Evolutionary conservation across 2,329 filamentous ascomycete species (phyloP).

Genomic region (Cryphonectria naterciae): DNA sequence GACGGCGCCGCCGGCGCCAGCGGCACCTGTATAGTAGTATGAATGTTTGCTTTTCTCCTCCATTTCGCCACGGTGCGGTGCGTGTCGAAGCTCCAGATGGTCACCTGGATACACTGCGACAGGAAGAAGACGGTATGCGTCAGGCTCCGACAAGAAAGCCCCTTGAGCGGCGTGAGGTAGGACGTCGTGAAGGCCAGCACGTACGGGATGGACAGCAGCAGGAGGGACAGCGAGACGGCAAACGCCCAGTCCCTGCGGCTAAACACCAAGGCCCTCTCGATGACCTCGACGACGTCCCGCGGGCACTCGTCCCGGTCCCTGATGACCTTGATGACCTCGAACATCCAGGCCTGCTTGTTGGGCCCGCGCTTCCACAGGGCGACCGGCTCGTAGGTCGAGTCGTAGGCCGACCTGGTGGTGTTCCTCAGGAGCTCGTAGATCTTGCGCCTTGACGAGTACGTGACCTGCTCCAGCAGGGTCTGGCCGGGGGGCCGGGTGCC

Average conservation of each 20-base stretch:
- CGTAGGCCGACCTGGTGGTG: slow-evolving; percentile 7
- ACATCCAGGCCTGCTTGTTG: slow-evolving; percentile 12
- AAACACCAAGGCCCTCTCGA: slow-evolving; percentile 1
- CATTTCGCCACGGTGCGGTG: neutral
- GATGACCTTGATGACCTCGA: slow-evolving; percentile 1
- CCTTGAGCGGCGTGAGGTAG: slow-evolving; percentile 4
- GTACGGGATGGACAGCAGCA: slow-evolving; percentile 6
- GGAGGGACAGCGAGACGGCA: neutral
- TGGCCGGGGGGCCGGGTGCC: neutral
- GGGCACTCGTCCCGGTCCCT: neutral
- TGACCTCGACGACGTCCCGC: neutral
- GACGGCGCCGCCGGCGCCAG: too few relatives aligned
- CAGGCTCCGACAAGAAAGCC: slow-evolving; percentile 2
- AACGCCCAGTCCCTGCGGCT: neutral
- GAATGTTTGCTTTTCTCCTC: neutral
- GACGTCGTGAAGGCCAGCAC: slow-evolving; percentile 9
- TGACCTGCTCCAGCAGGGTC: neutral
- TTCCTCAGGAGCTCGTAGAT: neutral
- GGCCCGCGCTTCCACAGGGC: slow-evolving; percentile 7
- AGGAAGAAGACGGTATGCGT: slow-evolving; percentile 7
- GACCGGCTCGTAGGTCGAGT: slow-evolving; percentile 4
- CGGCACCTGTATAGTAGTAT: neutral
- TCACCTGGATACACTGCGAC: slow-evolving; percentile 1
- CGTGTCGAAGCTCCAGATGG: slow-evolving; percentile 2
- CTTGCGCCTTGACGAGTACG: neutral